Conservation (phyloP, 805 yeast genomes). For the Candida multigemmis region DNA sequence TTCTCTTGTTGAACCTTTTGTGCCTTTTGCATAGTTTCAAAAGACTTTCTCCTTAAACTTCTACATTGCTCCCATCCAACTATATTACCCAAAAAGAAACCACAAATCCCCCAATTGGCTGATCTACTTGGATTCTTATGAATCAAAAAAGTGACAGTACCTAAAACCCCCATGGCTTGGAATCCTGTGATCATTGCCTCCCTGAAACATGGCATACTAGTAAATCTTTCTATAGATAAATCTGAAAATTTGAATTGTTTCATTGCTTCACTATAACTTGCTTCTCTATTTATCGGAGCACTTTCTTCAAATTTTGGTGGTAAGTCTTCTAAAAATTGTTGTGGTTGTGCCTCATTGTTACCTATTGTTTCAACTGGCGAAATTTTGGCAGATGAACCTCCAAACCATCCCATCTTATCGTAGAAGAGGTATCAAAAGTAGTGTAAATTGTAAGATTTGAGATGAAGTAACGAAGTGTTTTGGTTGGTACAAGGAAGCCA, state of each 20-base stretch:
- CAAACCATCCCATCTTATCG: conserved; percentile 34
- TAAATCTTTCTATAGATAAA: conserved; percentile 41
- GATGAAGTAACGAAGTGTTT: no score
- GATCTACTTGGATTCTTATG: conserved; percentile 57
- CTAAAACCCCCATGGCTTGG: conserved; percentile 61
- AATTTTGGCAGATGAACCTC: conserved; percentile 26
- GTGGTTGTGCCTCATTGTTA: conserved; percentile 7
- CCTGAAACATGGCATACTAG: conserved; percentile 67
- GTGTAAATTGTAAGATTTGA: no score
- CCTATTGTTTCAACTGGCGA: conserved; percentile 22
- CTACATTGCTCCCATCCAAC: conserved; percentile 94
- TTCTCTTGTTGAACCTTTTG: conserved; percentile 37
- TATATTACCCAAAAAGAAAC: conserved; percentile 68
- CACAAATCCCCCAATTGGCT: conserved; percentile 77
- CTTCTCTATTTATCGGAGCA: conserved; percentile 7
- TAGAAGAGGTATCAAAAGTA: not conserved
- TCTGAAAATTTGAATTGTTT: conserved; percentile 37
- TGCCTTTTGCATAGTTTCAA: conserved; percentile 62
- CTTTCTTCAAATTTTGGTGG: conserved; percentile 42
- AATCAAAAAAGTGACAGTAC: conserved; percentile 56
- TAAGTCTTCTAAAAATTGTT: conserved; percentile 38
- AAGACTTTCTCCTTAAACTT: conserved; percentile 53
- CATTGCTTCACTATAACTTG: conserved; percentile 25
- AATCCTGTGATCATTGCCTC: conserved; percentile 74
- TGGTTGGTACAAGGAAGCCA: no score